Base-by-base conservation (phyloP, 805 yeast species). In the Ogataea nonfermentans region DNA sequence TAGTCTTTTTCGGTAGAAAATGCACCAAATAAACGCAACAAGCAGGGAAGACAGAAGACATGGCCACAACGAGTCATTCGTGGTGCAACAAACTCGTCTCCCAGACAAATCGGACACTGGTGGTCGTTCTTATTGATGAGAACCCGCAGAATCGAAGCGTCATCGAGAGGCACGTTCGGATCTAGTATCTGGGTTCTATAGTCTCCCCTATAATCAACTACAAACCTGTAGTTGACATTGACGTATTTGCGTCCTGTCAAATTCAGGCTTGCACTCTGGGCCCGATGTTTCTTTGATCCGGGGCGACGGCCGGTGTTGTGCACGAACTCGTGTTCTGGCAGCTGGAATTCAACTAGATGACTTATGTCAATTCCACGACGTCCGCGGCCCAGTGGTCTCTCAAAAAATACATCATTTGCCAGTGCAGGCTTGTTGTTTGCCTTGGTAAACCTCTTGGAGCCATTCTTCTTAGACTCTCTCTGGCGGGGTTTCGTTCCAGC, bases 51-150 rank as follows among this genome's bases (percentile, higher is more conserved):
- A 57, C 99, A 93, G 55, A 93, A 78, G 11, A 89, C 73, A 57
- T 93, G 99, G 4, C 99, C 99, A 66, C 99, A 93, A 9, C 80
- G 74, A 20, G 88, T 80, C 98, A 93, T 95, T 40, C 98, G 69
- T 2, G 99, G 97, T 0, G 97, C 96, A 12, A 84, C 76, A 10
- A 93, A 85, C 10, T 79, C 81, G 35, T 87, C 95, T 23, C 81
- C 73, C 10, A 93, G 67, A 59, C 99, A 93, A 19, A 93, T 91
- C 0, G 99, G 98, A 57, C 99, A 93, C 26, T 81, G 79, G 16
- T 70, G 59, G 43, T 68, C 72, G 49, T 82, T 82, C 44, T 73
- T 76, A 10, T 91, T 83, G 1, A 79, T 81, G n/a, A 88, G 58
- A 5, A 91, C 87, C 34, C 96, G 68, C 23, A 82, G 60, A 4